Conservation (phyloP, 2,329 filamentous ascomycete species). For the Beauveria australis region DNA sequence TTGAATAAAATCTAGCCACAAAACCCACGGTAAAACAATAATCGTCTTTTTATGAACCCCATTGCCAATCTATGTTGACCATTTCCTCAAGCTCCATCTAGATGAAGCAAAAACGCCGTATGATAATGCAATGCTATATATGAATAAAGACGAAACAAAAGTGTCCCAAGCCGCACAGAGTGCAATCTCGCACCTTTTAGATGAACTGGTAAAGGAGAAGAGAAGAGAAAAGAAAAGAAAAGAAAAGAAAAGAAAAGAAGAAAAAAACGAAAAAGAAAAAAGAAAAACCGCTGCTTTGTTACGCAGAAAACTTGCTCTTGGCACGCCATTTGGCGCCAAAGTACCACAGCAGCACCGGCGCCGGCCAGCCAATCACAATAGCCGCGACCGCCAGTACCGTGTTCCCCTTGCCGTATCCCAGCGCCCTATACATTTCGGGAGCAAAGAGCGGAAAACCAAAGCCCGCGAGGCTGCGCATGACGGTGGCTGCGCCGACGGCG, state of each 20-base stretch:
- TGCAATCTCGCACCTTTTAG: no score
- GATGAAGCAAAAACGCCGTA: not conserved
- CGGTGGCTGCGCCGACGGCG: conserved; percentile 34
- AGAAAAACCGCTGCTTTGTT: not conserved
- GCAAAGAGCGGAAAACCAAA: conserved; percentile 46
- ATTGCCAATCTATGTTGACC: not conserved
- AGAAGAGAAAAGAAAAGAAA: no score
- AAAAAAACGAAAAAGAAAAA: not conserved
- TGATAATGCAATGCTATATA: not conserved
- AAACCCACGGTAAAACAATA: not conserved
- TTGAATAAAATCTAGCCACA: not conserved
- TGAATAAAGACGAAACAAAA: not conserved
- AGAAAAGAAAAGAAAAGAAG: no score
- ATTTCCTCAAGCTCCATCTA: not conserved
- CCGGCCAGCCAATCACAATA: conserved; percentile 33
- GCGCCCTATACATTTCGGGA: conserved; percentile 32
- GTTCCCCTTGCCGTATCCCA: conserved; percentile 36
- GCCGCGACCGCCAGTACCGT: conserved; percentile 33
- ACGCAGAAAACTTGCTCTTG: conserved; percentile 19
- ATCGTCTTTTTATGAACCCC: not conserved
- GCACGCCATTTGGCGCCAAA: conserved; percentile 33
- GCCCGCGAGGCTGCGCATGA: conserved; percentile 39
- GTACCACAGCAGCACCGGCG: conserved; percentile 35
- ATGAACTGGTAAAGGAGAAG: no score
- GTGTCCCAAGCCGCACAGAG: no score